Evolutionary conservation across 805 yeast genomes (phyloP), one percentile per base, ranked within the genome.

Genomic region (Teunomyces panamensis): DNA sequence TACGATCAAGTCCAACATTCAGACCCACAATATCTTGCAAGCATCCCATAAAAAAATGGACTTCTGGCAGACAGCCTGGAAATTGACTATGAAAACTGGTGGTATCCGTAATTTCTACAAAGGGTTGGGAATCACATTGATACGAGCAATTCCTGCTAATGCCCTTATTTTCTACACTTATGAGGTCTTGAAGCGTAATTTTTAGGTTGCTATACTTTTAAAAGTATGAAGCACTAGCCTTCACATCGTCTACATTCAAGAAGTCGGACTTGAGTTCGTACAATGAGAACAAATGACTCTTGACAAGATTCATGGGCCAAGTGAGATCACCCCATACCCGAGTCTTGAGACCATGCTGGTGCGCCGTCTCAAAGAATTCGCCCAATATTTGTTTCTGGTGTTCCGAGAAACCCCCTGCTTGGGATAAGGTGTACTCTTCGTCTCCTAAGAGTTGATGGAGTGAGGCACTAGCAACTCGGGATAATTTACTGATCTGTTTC

Each of bases 81-180:
- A 26, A 30, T 30, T 49, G 14, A 16, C 43, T 9, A 26, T 34
- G 24, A 56, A 56, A 46, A 67, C 71, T 30, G 81, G 83, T 1
- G 97, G 97, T 0, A 41, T 89, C 1, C 57, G 69, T 14, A 90
- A 86, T 2, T 80, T 92, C 48, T 92, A 91, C 58, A 80, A 87
- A 49, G 98, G 98, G 0, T 71, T 91, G 47, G 88, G 92, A 0
- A 84, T 92, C 47, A 89, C 97, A 0, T 66, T 89, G 49, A 53
- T 81, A 5, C 80, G 96, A 60, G 89, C 96, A 0, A 80, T 88
- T 1, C 98, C 98, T 0, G 90, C 97, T 2, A 88, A 89, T 59
- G 97, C 97, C 1, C 74, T 84, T 7, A 89, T 91, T 27, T 92
- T 92, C 68, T 81, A 85, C 56, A 77, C 83, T 3, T 91, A 89